These are phyloP conservation scores for Nakazawaea populi DNA, from an alignment of 805 yeast species.

Conservation along the genomic window DNA sequence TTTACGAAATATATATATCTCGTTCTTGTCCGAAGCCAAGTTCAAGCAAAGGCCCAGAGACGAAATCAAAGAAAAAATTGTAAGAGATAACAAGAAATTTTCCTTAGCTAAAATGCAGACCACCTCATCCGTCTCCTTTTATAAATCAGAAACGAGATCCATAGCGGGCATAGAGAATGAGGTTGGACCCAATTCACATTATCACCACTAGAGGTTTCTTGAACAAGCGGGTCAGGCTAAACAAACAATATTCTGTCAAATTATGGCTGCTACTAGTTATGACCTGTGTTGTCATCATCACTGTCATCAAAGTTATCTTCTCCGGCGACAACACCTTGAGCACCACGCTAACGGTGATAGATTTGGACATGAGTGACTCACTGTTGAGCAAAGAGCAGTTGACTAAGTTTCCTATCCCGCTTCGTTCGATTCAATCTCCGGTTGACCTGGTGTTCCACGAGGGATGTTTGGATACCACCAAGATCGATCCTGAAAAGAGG, in stretches of 20 bases:
- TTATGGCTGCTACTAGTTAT: not conserved
- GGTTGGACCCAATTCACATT: too few relatives aligned
- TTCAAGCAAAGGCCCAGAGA: too few relatives aligned
- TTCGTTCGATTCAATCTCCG: conserved; percentile 18
- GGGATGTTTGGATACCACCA: conserved; percentile 25
- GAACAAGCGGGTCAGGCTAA: not conserved
- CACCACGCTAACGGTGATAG: conserved; percentile 2
- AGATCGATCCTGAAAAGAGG: conserved; percentile 22
- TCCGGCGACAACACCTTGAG: not conserved
- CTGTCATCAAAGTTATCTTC: not conserved
- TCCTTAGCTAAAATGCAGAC: too few relatives aligned
- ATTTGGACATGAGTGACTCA: conserved; percentile 5
- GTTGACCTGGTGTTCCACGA: conserved; percentile 24
- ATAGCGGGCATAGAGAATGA: too few relatives aligned
- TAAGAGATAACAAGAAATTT: too few relatives aligned
- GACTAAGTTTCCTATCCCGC: conserved; percentile 19
- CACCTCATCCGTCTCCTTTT: too few relatives aligned
- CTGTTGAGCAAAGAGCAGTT: not conserved
- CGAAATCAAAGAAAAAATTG: too few relatives aligned
- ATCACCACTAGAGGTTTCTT: not conserved
- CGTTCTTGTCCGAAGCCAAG: too few relatives aligned
- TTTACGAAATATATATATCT: too few relatives aligned
- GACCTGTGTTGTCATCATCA: not conserved
- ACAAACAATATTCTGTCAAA: not conserved
- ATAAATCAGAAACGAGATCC: too few relatives aligned